Base-by-base conservation (phyloP, 2,329 filamentous ascomycete species). In the Paraphoma chrysanthemicola region DNA sequence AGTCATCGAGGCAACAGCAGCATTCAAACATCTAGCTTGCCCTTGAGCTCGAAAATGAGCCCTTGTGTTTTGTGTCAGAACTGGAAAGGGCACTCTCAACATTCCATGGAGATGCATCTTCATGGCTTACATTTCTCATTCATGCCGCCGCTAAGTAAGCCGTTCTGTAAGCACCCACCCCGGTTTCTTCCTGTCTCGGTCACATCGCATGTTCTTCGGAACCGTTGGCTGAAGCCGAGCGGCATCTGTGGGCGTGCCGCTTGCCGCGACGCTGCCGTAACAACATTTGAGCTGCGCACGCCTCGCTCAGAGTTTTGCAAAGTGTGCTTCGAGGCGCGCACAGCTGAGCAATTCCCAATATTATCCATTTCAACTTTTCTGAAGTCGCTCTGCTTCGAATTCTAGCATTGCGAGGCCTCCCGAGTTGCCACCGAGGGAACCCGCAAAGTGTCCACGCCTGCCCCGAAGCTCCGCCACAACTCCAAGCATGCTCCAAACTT, bases 231-330 rank as follows among this genome's bases (percentile, higher is more conserved):
- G 43, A 38, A 55, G 51, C 63, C 50, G 68, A 62, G 54, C 68
- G 68, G 68, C 67, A 69, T 71, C 64, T 46, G n/a, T 43, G 11
- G n/a, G 33, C 6, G 17, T 68, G 66, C 64, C 67, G 66, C 54
- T 57, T 51, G 64, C 63, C 60, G 66, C 41, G 12, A 12, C 14
- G 14, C 33, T 16, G 38, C 47, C 47, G 46, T 10, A 16, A 14
- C 31, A 48, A 14, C 8, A 42, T 28, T 17, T 2, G 5, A 16
- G 33, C 9, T 36, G 33, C 33, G 23, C 23, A 23, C 23, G 23
- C 23, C 23, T 23, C 5, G 23, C 33, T 36, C 10, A 10, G 33
- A 36, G 14, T 10, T 10, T 36, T 36, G 3, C 33, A 36, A 10
- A 10, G 9, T 14, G 33, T 36, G 9, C 33, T 36, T 36, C 33